phyloP scores from a whole-genome alignment of 768 basidiomycete genomes.

The Gloeostereum incarnatum region DNA sequence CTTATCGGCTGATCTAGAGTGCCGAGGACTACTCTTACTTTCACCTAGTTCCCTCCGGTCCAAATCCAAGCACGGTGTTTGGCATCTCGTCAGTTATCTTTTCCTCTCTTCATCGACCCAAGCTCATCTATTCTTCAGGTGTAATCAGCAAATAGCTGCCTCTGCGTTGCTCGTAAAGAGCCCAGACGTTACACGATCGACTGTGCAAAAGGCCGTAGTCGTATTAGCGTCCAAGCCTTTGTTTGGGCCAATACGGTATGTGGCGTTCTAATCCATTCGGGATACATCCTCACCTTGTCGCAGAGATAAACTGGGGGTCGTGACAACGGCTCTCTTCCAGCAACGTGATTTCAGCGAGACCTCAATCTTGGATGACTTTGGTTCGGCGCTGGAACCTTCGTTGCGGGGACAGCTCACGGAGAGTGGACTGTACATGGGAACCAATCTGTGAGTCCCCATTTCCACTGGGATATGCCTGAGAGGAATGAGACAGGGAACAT shows the following conservation, averaged over 20 bases:
- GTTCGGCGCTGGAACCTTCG: constrained; percentile 63
- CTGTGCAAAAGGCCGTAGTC: constrained; percentile 96
- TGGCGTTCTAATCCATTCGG: background rate
- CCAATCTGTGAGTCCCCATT: background rate
- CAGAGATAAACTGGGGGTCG: constrained; percentile 89
- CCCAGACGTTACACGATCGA: constrained; percentile 87
- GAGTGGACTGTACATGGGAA: constrained; percentile 92
- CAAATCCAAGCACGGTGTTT: constrained; percentile 76
- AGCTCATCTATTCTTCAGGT: constrained; percentile 32
- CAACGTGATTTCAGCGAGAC: constrained; percentile 88
- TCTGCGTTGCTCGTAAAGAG: constrained; percentile 68
- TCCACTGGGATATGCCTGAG: too few relatives aligned
- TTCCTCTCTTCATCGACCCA: background rate
- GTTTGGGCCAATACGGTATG: constrained; percentile 86
- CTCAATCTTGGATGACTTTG: constrained; percentile 85
- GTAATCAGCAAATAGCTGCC: constrained; percentile 90
- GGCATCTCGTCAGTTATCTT: constrained; percentile 76
- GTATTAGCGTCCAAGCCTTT: constrained; percentile 86
- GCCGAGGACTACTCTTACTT: constrained; percentile 97
- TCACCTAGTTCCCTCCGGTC: constrained; percentile 70
- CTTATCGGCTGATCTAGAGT: constrained; percentile 34
- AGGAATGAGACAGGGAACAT: too few relatives aligned
- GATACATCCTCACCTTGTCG: constrained; percentile 1
- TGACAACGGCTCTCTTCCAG: constrained; percentile 85
- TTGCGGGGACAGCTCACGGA: constrained; percentile 80